These are phyloP conservation scores for Colletotrichum sublineola DNA, from an alignment of 2,329 filamentous ascomycete species.

Conservation along the genomic window DNA sequence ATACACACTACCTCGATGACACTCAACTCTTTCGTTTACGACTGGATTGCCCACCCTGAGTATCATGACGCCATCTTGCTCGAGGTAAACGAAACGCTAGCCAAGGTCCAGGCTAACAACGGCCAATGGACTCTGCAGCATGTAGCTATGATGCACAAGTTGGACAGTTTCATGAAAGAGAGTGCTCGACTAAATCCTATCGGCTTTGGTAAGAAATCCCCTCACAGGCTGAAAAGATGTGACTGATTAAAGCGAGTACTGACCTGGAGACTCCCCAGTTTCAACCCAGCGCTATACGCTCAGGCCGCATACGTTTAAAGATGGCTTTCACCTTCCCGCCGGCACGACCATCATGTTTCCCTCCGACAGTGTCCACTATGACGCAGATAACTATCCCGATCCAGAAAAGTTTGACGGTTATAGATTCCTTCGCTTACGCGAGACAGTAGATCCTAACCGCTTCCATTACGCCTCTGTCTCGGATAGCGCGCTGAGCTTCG, in stretches of 20 bases:
- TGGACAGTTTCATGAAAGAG: slow-evolving; percentile 19
- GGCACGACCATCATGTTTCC: slow-evolving; percentile 8
- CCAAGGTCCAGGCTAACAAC: background rate
- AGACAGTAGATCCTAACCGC: slow-evolving; percentile 1
- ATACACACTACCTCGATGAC: slow-evolving; percentile 13
- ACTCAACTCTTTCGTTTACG: slow-evolving; percentile 6
- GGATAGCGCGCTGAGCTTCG: background rate
- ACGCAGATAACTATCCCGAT: slow-evolving; percentile 6
- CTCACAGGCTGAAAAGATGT: background rate
- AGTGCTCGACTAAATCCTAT: slow-evolving; percentile 4
- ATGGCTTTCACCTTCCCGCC: slow-evolving; percentile 2
- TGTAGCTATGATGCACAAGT: slow-evolving; percentile 9
- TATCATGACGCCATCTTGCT: background rate
- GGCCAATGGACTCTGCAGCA: slow-evolving; percentile 11
- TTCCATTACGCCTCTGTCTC: slow-evolving; percentile 16
- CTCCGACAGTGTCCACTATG: background rate
- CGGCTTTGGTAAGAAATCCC: background rate
- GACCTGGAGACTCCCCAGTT: background rate
- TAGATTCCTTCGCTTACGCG: slow-evolving; percentile 5
- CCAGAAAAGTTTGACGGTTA: slow-evolving; percentile 10
- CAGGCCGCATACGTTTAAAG: background rate
- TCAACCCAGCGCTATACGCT: background rate
- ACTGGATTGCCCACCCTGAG: slow-evolving; percentile 19
- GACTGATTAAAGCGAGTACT: background rate
- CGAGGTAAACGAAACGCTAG: background rate